Base-by-base conservation (phyloP, 2,329 filamentous ascomycete species). In the Aspergillus sp. region DNA sequence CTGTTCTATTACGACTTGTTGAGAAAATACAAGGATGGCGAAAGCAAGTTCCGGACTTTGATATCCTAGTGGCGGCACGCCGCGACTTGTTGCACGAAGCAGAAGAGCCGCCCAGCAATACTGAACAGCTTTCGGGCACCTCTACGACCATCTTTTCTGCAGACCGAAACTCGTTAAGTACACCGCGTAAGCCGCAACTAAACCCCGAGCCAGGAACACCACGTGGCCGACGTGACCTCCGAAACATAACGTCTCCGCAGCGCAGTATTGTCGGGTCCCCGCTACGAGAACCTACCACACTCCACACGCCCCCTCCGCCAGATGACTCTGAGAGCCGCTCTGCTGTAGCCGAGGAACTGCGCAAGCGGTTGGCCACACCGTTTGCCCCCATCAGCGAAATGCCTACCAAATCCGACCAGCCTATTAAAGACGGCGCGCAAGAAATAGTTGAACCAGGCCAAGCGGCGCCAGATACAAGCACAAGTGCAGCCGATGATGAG, bases 31-130 rank as follows among this genome's bases (percentile, higher is more conserved):
- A 78, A 13, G 76, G 76, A 1, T 91, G 88, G 76, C 83, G 85
- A 53, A 77, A 79, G 47, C 82, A 84, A 5, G 82, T 93, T 6
- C 85, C 88, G 0, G 84, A 89, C 38, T 93, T 92, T 68, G 87
- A 91, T 51, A 85, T 89, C 38, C 79, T 92, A 2, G 76, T 92
- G 4, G 70, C 87, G 82, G 74, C 86, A 82, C 71, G 85, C 81
- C 68, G 70, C 12, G 70, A 76, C 47, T 56, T 77, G 2, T 67
- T 77, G 4, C 73, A 75, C 47, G 66, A 68, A 6, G 69, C 70
- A 6, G 69, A 74, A n/a, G 62, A 63, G 8, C 61, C 66, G 3
- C 36, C 64, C 1, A 48, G 38, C 50, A 53, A 61, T 17, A 64
- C 67, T 32, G 62, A 62, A 20, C 66, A 66, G 36, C 42, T 57